Base-by-base conservation (phyloP, 2,329 filamentous ascomycete species). In the Aspergillus thermomutatus region DNA sequence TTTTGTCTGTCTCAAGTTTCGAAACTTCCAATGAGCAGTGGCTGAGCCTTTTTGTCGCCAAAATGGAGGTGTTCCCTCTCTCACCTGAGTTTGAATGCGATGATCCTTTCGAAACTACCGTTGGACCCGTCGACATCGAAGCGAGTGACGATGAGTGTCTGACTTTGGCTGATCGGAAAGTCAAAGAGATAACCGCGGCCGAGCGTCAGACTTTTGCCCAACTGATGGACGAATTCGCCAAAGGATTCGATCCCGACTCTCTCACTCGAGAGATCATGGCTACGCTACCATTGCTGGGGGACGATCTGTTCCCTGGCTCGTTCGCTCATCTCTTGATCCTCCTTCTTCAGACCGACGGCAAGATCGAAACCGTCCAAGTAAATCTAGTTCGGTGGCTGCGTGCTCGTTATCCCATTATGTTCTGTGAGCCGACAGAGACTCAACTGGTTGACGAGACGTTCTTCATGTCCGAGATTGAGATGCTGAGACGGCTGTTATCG, bases 371-470 rank as follows among this genome's bases (percentile, higher is more conserved):
- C 63, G 85, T 88, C 50, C 87, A 90, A 69, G 72, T 77, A 5
- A 84, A 87, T 53, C 75, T 90, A 50, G 82, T 85, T 49, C 74
- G 79, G 43, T 90, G 87, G 86, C 82, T 84, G 49, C 83, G 86
- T 58, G 77, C 80, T 53, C 73, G 53, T 23, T 64, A 59, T 41
- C 47, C 55, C 3, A n/a, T 27, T 48, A 40, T 41, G 2, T 49
- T 52, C 19, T 34, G 41, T 37, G 25, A 37, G 9, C 58, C 52
- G 17, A 49, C 4, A 31, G 46, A 53, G 8, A 56, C 49, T 1
- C 57, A 55, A 21, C 55, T 59, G 9, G 49, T 46, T 0, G 63
- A 68, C 3, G 60, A 67, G 54, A 57, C 45, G 1, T 57, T 60
- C 31, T 64, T 69, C 50, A 55, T 49, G 2, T 26, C 54, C 2